Conservation (phyloP, 257 asterid species). For the Rubia yunnanensis region DNA sequence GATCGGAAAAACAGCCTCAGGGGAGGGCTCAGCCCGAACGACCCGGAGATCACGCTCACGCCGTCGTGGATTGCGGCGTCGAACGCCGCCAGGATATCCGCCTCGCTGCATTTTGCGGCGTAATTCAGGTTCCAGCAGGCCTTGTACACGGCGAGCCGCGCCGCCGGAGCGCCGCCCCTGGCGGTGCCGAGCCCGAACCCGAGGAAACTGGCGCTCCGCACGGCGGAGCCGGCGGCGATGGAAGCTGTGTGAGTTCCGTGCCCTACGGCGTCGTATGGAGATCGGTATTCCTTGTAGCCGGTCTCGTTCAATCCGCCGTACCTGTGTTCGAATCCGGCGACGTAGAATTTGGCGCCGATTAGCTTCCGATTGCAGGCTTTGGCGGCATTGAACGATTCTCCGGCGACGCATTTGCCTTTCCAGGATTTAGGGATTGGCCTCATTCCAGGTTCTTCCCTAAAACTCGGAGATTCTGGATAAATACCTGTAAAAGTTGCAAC, state of each 20-base stretch:
- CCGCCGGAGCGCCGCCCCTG: constrained; percentile 65
- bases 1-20: constrained; percentile 17
- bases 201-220: constrained; percentile 10
- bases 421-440: constrained; percentile 40
- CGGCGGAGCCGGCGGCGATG: constrained; percentile 43
- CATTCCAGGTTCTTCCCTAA: constrained; percentile 39
- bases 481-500: constrained; percentile 23
- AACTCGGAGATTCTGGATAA: constrained; percentile 62
- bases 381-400: constrained; percentile 34
- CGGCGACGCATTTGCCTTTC: constrained; percentile 46
- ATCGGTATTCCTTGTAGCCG: constrained; percentile 25
- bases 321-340: constrained; percentile 32
- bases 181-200: constrained; percentile 42
- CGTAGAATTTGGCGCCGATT: constrained; percentile 48
- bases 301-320: constrained; percentile 25
- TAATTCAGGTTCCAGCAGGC: constrained; percentile 43
- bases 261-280: constrained; percentile 42
- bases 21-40: constrained; percentile 37
- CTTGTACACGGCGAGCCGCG: constrained; percentile 61
- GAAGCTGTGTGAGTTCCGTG: constrained; percentile 73
- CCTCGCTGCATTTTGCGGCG: constrained; percentile 37
- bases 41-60: constrained; percentile 42
- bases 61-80: constrained; percentile 59
- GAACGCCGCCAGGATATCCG: constrained; percentile 47
- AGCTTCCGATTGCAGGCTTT: constrained; percentile 44